Base-by-base conservation (phyloP, 1,284 basidiomycete species). In the Tylopilus orsonianus region DNA sequence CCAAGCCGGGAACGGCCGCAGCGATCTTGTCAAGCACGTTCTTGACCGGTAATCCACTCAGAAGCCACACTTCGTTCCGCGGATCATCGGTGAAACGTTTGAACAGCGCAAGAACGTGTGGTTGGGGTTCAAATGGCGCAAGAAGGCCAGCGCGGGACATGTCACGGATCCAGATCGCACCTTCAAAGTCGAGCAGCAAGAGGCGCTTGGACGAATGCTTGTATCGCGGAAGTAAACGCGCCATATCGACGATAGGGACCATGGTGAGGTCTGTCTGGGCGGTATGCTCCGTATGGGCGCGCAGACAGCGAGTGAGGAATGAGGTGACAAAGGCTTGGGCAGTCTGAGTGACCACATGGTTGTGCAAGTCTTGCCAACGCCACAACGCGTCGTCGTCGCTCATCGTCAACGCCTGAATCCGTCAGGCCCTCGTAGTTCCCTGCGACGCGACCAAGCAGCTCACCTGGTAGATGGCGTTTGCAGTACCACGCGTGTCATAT, bases 311-410 rank as follows among this genome's bases (percentile, higher is more conserved):
- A 5, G 78, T 81, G 47, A 93, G 79, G 78, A 93, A 90, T 4
- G 83, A 80, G 0, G 79, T 87, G 44, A 89, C 85, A 69, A 93
- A 93, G 2, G 87, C 78, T 62, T 93, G 91, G 0, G 90, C 88
- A 1, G 87, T 91, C 64, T 94, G 92, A 0, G 88, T 87, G n/a
- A 83, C 81, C 42, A 94, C 92, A 56, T 93, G 90, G 51, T 80
- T 82, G 64, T 93, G 88, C 1, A 94, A 72, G 55, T 94, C 91
- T 73, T 86, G 82, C 91, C 92, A 94, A 8, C 90, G 81, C 24
- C 79, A 79, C 8, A 69, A 65, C 5, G 83, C 82, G 63, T 94
- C 89, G 2, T 84, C 81, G 36, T 85, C 80, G 41, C 66, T 68
- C 90, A 93, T 93, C 0, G 81, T 89, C 32, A 94, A 68, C 14